Conservation (phyloP, 1,139 yeast species). For the Yarrowia galli region DNA sequence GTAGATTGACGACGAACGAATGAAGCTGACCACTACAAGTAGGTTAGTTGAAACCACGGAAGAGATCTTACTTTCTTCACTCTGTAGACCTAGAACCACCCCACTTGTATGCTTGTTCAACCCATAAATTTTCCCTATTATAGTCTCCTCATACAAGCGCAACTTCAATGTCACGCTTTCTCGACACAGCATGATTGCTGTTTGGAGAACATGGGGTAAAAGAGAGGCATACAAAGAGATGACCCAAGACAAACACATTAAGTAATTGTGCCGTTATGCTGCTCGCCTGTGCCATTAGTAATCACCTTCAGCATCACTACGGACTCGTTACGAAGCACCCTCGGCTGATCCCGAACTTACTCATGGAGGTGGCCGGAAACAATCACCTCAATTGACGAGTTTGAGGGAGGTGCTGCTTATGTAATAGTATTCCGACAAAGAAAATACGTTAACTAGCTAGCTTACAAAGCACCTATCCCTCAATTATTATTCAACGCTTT, state of each 20-base stretch:
- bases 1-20: too few relatives aligned
- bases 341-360: constrained; percentile 8
- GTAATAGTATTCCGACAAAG: too few relatives aligned
- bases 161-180: not conserved
- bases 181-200: not conserved
- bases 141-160: not conserved
- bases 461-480: too few relatives aligned
- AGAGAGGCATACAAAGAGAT: not conserved
- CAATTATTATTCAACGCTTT: not conserved
- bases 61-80: too few relatives aligned
- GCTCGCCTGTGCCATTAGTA: not conserved
- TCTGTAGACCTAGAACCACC: not conserved
- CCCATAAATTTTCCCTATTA: not conserved
- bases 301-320: not conserved
- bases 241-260: not conserved
- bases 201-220: constrained; percentile 5
- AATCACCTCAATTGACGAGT: too few relatives aligned
- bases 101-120: too few relatives aligned
- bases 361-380: not conserved
- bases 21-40: too few relatives aligned
- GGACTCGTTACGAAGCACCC: not conserved
- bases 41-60: too few relatives aligned
- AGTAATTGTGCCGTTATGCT: not conserved
- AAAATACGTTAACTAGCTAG: too few relatives aligned
- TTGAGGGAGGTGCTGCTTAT: too few relatives aligned